Evolutionary conservation across 2,329 filamentous ascomycete genomes (phyloP), one percentile per base, ranked within the genome.

Genomic region (Stromatinia cepivora): DNA sequence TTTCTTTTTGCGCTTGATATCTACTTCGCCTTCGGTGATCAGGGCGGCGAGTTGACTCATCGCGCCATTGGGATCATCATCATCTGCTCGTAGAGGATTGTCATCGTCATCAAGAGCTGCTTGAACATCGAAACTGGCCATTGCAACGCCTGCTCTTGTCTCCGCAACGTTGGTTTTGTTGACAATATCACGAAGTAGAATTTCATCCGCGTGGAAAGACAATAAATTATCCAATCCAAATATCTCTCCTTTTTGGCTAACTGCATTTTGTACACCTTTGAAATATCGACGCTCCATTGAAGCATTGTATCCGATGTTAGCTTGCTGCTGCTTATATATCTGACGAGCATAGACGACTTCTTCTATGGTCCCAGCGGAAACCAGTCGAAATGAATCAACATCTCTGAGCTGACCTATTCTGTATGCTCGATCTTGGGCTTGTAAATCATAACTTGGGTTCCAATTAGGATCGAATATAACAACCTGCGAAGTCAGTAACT

Each of bases 151-250:
- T 0, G 91, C 93, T 77, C 90, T 92, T 54, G 92, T 92, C 81
- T 99, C 95, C 5, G 95, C 95, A 65, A 99, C 89, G 76, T 99
- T 99, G 39, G 95, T 98, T 80, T 97, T 97, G 82, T 98, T 97
- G 75, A 99, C 93, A 74, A 99, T 98, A 69, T 97, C 93, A n/a
- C 92, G 87, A 7, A 98, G 85, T 20, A 97, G 85, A 17, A 96
- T 86, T 70, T 91, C 91, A 73, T 94, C 87, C 61, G 88, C 87
- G 72, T 93, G 89, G 72, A 92, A 97, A 0, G 88, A 88, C 75
- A 99, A 93, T 17, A 99, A 85, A 74, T 99, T 99, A 31, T 86
- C 81, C 2, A 98, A 84, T 0, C 95, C 95, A 74, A 99, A 99
- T 31, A 99, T 92, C 79, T 99, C 95, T 22, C 95, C 95, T 75